phyloP scores from a whole-genome alignment of 2,329 filamentous ascomycete genomes.

The Huntiella bhutanensis region DNA sequence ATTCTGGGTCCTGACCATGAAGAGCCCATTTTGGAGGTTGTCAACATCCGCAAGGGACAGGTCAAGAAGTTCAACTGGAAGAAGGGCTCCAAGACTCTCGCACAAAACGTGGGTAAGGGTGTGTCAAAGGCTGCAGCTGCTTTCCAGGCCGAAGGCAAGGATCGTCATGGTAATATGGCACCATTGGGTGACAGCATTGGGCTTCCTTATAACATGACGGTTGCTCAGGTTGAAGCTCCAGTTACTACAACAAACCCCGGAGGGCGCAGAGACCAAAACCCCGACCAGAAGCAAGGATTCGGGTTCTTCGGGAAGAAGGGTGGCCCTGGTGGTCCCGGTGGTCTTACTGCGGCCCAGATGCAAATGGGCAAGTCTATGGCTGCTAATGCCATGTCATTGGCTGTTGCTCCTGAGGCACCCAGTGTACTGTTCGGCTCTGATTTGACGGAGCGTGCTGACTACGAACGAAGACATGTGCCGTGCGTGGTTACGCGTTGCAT shows the following conservation, averaged over 20 bases:
- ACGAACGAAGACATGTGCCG: constrained; percentile 75
- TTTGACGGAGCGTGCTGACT: constrained; percentile 65
- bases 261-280: constrained; percentile 18
- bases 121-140: constrained; percentile 80
- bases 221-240: constrained; percentile 33
- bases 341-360: not conserved
- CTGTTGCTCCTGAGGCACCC: constrained; percentile 22
- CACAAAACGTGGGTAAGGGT: constrained; percentile 84
- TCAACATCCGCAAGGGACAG: constrained; percentile 87
- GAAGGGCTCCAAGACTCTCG: constrained; percentile 83
- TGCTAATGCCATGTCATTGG: constrained; percentile 5
- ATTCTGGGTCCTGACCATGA: constrained; percentile 46
- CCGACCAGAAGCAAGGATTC: constrained; percentile 38
- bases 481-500: constrained; percentile 85
- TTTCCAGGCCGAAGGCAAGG: constrained; percentile 37
- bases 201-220: constrained; percentile 51
- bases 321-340: not conserved
- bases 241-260: constrained; percentile 14
- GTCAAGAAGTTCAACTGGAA: constrained; percentile 98
- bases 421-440: constrained; percentile 72
- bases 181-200: constrained; percentile 46
- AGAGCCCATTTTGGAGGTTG: constrained; percentile 52
- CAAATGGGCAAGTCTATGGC: constrained; percentile 8
- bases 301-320: constrained; percentile 46
- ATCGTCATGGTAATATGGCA: constrained; percentile 28